A percentile compares a stretch with the other conserved stretches of the same genome.
Conservation (phyloP, 2,329 filamentous ascomycete genomes). For the Coleophoma crateriformis region DNA sequence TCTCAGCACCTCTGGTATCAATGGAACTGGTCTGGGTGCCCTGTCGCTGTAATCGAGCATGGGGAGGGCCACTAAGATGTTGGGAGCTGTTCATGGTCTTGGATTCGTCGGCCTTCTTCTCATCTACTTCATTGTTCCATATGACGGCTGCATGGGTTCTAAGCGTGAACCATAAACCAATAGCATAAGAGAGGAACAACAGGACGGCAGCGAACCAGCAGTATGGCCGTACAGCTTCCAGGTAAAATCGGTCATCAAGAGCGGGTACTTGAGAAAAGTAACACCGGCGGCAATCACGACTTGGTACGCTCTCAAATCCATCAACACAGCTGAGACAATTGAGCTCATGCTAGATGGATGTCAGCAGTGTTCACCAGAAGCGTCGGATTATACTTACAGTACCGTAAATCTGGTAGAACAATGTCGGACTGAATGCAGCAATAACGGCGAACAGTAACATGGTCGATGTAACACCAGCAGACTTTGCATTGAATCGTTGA, state of each 20-base stretch:
- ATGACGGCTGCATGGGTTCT: constrained; percentile 95
- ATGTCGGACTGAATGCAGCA: constrained; percentile 87
- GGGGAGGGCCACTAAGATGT: constrained; percentile 13
- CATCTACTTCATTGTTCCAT: constrained; percentile 81
- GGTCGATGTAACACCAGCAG: constrained; percentile 92
- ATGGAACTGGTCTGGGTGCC: constrained; percentile 15
- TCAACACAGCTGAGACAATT: constrained; percentile 68
- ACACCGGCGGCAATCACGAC: constrained; percentile 81
- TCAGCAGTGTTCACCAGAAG: constrained; percentile 26
- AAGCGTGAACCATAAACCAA: constrained; percentile 92
- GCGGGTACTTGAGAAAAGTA: constrained; percentile 88
- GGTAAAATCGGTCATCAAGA: constrained; percentile 81
- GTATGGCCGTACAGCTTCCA: constrained; percentile 86
- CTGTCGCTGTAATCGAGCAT: constrained; percentile 19
- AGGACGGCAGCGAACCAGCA: constrained; percentile 82
- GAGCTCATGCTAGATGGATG: constrained; percentile 67
- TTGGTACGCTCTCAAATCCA: constrained; percentile 28
- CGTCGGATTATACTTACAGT: constrained; percentile 49
- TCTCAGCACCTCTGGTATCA: constrained; percentile 43
- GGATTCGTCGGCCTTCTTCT: constrained; percentile 62
- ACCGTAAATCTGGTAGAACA: constrained; percentile 98
- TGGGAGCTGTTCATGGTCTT: constrained; percentile 24
- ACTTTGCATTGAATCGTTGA: constrained; percentile 94
- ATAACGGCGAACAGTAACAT: constrained; percentile 97
- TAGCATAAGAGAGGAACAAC: constrained; percentile 87